Evolutionary conservation across 208 protist species (phyloP).

Genomic region (Acanthamoeba castellanii): DNA sequence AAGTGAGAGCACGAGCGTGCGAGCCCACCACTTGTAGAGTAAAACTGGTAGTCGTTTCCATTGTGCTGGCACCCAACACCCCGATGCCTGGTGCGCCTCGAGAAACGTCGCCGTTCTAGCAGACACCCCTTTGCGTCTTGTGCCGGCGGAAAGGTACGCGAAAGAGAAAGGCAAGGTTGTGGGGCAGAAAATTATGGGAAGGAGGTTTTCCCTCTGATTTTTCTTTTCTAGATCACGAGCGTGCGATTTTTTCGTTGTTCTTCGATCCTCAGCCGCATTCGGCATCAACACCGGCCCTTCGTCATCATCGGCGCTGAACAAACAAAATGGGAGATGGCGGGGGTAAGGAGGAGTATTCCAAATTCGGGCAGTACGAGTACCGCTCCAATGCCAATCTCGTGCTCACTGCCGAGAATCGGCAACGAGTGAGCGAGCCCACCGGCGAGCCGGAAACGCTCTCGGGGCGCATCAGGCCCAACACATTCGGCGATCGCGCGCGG

Average conservation of each 20-base stretch:
- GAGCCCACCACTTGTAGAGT: no score
- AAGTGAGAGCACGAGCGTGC: background rate
- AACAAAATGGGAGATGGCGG: background rate
- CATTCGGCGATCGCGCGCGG: constrained; percentile 64
- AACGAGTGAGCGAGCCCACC: constrained; percentile 79
- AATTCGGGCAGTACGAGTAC: constrained; percentile 63
- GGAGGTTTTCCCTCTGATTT: background rate
- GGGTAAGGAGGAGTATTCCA: constrained; percentile 45
- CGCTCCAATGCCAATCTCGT: constrained; percentile 84
- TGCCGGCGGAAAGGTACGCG: no score
- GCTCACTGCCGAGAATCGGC: constrained; percentile 77
- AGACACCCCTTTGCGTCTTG: no score
- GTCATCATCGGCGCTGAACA: constrained; percentile 12
- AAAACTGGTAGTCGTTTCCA: no score
- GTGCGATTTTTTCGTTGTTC: background rate
- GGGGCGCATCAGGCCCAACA: constrained; percentile 46
- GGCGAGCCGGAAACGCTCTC: constrained; percentile 83
- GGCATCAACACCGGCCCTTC: background rate
- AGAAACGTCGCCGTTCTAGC: no score
- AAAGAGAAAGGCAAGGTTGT: background rate
- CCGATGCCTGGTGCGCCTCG: no score
- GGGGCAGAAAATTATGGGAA: background rate
- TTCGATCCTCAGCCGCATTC: background rate
- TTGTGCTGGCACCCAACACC: no score
- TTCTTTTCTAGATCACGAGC: no score